These are phyloP conservation scores for Prototheca cutis DNA, from an alignment of 163 green algal genomes.

Conservation along the genomic window DNA sequence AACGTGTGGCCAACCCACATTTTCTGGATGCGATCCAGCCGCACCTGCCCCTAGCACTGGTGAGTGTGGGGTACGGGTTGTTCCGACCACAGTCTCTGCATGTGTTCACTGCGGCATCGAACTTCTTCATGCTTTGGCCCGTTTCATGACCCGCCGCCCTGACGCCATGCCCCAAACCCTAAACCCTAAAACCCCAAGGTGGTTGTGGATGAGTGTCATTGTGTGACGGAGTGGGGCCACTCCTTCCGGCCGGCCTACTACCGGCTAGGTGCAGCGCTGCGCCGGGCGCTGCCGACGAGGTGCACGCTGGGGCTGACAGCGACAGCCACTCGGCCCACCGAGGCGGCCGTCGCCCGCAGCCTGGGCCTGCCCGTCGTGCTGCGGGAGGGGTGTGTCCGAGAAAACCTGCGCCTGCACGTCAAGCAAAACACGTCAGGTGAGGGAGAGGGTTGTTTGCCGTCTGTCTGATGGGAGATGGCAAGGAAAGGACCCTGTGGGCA, in stretches of 20 bases:
- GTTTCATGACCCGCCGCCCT: too few species aligned
- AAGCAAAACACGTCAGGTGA: slow-evolving; percentile 18
- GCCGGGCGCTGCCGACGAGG: slow-evolving; percentile 28
- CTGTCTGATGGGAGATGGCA: too few species aligned
- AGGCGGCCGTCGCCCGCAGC: slow-evolving; percentile 32
- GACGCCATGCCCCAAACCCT: too few species aligned
- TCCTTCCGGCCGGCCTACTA: slow-evolving; percentile 89
- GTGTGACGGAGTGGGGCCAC: slow-evolving; percentile 94
- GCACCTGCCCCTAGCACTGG: slow-evolving; percentile 29
- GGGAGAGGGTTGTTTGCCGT: too few species aligned
- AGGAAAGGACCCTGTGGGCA: too few species aligned
- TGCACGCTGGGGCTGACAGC: slow-evolving; percentile 74
- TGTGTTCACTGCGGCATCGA: too few species aligned
- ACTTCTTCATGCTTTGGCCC: too few species aligned
- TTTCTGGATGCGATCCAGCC: slow-evolving; percentile 36
- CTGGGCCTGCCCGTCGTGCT: slow-evolving; percentile 50
- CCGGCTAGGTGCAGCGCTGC: slow-evolving; percentile 59
- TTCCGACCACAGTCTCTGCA: neutral
- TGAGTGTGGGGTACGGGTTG: too few species aligned
- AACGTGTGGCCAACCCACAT: slow-evolving; percentile 42
- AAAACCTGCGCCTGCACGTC: slow-evolving; percentile 65
- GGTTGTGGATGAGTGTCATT: slow-evolving; percentile 95
- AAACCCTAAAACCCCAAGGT: slow-evolving; percentile 32
- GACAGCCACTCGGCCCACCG: slow-evolving; percentile 60
- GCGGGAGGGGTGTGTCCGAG: slow-evolving; percentile 36